Conservation (phyloP, 371 early-diverging fungal species). For the Batrachochytrium dendrobatidis region DNA sequence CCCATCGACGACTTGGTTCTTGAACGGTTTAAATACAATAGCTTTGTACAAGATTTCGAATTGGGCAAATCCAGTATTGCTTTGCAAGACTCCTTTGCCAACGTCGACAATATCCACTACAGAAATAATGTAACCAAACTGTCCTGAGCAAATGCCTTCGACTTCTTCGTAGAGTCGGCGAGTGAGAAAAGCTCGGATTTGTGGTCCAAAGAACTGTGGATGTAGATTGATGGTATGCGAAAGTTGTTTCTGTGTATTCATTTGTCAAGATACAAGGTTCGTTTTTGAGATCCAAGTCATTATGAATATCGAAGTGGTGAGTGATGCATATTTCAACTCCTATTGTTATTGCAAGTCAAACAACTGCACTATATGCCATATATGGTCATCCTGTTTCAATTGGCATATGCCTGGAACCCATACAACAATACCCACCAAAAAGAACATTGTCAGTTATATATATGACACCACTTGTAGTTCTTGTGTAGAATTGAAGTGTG, state of each 20-base stretch:
- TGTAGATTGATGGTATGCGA: slow-evolving; percentile 87
- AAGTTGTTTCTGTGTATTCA: slow-evolving; percentile 51
- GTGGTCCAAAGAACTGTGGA: slow-evolving; percentile 84
- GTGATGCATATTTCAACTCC: too few relatives aligned
- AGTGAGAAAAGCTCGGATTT: slow-evolving; percentile 65
- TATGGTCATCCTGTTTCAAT: too few relatives aligned
- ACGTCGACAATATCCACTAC: slow-evolving; percentile 75
- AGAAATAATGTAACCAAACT: slow-evolving; percentile 83
- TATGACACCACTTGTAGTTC: too few relatives aligned
- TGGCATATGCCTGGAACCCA: too few relatives aligned
- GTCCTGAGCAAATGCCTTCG: slow-evolving; percentile 90
- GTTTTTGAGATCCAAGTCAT: too few relatives aligned
- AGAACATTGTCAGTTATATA: neutral
- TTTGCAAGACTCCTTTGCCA: slow-evolving; percentile 79
- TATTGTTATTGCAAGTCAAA: too few relatives aligned
- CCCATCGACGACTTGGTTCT: slow-evolving; percentile 95
- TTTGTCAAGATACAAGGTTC: neutral
- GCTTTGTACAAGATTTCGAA: slow-evolving; percentile 94
- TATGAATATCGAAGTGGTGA: too few relatives aligned
- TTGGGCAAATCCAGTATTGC: slow-evolving; percentile 85
- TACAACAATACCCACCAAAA: slow-evolving; percentile 1
- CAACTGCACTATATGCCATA: too few relatives aligned
- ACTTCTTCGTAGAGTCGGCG: slow-evolving; percentile 84
- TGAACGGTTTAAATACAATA: slow-evolving; percentile 95
- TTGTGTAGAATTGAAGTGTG: too few relatives aligned